These are phyloP conservation scores for Amanita jacksonii DNA, from an alignment of 768 basidiomycete species.

Conservation along the genomic window DNA sequence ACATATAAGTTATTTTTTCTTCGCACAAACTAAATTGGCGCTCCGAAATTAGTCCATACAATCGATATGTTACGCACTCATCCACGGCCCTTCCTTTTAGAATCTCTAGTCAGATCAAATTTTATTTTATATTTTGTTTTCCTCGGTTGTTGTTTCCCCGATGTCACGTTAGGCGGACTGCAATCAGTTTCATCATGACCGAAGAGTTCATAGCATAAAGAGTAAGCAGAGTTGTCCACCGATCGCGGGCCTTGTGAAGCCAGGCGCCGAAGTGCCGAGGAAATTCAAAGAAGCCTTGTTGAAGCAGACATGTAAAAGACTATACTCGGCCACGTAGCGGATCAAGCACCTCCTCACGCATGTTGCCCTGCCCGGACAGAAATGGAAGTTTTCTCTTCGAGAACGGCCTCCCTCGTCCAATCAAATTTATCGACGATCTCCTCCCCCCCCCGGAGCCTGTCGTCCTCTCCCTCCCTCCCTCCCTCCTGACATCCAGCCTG, in stretches of 20 bases:
- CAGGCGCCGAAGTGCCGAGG: slow-evolving; percentile 3
- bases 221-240: not conserved
- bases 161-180: slow-evolving; percentile 3
- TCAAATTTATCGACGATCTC: too few relatives aligned
- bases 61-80: not conserved
- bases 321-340: slow-evolving; percentile 5
- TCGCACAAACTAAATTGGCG: slow-evolving; percentile 3
- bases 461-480: too few relatives aligned
- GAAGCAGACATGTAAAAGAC: not conserved
- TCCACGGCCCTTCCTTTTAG: not conserved
- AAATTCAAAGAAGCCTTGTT: slow-evolving; percentile 1
- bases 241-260: slow-evolving; percentile 6
- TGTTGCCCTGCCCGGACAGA: slow-evolving; percentile 2
- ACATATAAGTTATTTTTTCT: slow-evolving; percentile 2
- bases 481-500: too few relatives aligned
- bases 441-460: too few relatives aligned
- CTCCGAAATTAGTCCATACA: not conserved
- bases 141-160: not conserved
- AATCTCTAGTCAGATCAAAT: too few relatives aligned
- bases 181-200: slow-evolving; percentile 4
- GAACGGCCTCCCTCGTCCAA: too few relatives aligned
- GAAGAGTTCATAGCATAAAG: too few relatives aligned
- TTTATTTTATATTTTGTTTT: too few relatives aligned
- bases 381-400: slow-evolving; percentile 5
- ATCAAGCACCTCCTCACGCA: slow-evolving; percentile 2